Conservation (phyloP, 139 green algal genomes). For the Spirogloea muscicola region DNA sequence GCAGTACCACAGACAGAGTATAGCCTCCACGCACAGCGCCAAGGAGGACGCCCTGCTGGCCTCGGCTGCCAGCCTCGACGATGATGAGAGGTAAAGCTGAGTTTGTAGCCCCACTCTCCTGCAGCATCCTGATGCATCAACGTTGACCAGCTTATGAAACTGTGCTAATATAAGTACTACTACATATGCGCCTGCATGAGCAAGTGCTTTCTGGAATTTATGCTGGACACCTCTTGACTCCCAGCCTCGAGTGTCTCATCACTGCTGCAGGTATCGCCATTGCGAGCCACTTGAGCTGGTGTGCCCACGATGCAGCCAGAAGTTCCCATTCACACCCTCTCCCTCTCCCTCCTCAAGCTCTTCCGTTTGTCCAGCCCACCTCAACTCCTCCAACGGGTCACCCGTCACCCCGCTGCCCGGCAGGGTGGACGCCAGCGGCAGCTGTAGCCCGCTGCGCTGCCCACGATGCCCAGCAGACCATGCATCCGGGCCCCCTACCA, state of each 20-base stretch:
- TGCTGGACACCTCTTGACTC: too few species aligned
- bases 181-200: too few species aligned
- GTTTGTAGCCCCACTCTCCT: too few species aligned
- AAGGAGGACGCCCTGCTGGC: conserved; percentile 34
- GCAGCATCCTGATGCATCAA: too few species aligned
- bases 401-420: too few species aligned
- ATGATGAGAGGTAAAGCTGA: conserved; percentile 33
- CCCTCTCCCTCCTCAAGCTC: conserved; percentile 2
- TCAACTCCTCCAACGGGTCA: too few species aligned
- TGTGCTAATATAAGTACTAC: too few species aligned
- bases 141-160: too few species aligned
- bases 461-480: conserved; percentile 7
- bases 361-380: too few species aligned
- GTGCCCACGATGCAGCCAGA: conserved; percentile 24
- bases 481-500: background rate
- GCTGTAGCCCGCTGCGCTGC: conserved; percentile 5
- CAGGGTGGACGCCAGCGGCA: background rate
- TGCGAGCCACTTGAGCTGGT: conserved; percentile 28
- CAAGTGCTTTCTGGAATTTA: too few species aligned
- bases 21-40: background rate
- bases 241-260: too few species aligned
- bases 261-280: conserved; percentile 32
- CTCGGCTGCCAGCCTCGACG: conserved; percentile 21
- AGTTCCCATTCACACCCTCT: conserved; percentile 34
- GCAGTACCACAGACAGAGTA: conserved; percentile 16